These are phyloP conservation scores for Blastobotrys aristatus DNA, from an alignment of 1,139 yeast species.

Conservation along the genomic window DNA sequence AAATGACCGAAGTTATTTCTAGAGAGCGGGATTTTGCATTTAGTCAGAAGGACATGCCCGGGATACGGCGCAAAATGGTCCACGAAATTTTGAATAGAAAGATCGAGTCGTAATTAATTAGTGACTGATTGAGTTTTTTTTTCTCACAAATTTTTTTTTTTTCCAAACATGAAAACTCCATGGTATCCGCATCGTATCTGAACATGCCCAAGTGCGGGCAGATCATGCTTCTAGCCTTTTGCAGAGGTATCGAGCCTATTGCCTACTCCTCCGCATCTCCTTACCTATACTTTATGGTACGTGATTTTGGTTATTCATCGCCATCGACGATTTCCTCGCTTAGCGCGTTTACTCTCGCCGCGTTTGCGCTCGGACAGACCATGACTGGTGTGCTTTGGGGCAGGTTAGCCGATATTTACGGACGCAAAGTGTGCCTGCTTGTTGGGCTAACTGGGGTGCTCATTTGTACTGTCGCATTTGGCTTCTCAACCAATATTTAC, in stretches of 20 bases:
- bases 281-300: conserved; percentile 56
- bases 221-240: conserved; percentile 25
- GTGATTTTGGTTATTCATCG: conserved; percentile 50
- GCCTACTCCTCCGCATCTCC: conserved; percentile 60
- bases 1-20: conserved; percentile 58
- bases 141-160: not conserved
- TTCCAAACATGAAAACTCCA: not conserved
- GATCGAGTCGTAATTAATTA: conserved; percentile 1
- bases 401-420: conserved; percentile 45
- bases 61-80: conserved; percentile 68
- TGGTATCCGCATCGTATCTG: conserved; percentile 24
- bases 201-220: conserved; percentile 28
- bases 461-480: conserved; percentile 45
- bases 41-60: conserved; percentile 64
- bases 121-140: not conserved
- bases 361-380: conserved; percentile 52
- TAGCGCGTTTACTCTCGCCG: conserved; percentile 47
- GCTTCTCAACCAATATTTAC: conserved; percentile 47
- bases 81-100: conserved; percentile 34
- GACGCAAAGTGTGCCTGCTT: conserved; percentile 50
- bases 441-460: conserved; percentile 52
- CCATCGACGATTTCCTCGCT: conserved; percentile 47
- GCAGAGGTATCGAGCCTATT: conserved; percentile 52
- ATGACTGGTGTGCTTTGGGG: conserved; percentile 57
- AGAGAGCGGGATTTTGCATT: conserved; percentile 49